Base-by-base conservation (phyloP, 768 basidiomycete genomes). In the Kwoniella mangroviensis region DNA sequence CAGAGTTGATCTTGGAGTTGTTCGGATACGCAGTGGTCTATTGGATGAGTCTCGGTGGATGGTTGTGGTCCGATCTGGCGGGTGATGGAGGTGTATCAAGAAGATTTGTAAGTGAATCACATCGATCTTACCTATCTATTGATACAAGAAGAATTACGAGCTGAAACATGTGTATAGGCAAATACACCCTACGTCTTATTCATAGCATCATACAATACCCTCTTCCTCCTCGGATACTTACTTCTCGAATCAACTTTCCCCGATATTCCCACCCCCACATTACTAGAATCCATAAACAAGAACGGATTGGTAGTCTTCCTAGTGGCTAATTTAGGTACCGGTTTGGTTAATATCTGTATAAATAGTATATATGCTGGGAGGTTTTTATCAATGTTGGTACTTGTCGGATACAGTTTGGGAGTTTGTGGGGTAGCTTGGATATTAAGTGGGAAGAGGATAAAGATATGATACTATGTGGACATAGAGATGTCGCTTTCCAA, bases 161-260 rank as follows among this genome's bases (percentile, higher is more conserved):
- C 34, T 22, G 4, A 58, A 55, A 22, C 28, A 28, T 19, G 24
- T 13, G 19, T 22, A 10, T 70, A 95, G 94, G 92, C 90, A 55
- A 98, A 98, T 77, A 75, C 93, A 40, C 87, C 91, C 4, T 98
- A 99, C 82, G 89, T 94, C 43, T 82, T 94, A 19, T 98, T 95
- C 94, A 87, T 91, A 9, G 87, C 88, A 0, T 94, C 92, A 11
- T 96, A 88, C 88, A 98, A 98, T 80, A 90, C 90, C 0, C 87
- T 89, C 2, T 94, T 94, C 84, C 84, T 98, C 17, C 86, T 94
- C 5, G 89, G 88, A 13, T 96, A 97, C 84, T 85, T 94, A 52
- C 71, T 89, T 24, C 84, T 97, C 53, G 92, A 98, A 74, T 86
- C 91, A 65, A 75, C 83, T 52, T 91, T 93, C 82, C 61, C 67